A percentile compares a stretch with the other conserved stretches of the same genome.
These are phyloP conservation scores for Tuber borchii DNA, from an alignment of 495 filamentous ascomycete species.

Conservation along the genomic window DNA sequence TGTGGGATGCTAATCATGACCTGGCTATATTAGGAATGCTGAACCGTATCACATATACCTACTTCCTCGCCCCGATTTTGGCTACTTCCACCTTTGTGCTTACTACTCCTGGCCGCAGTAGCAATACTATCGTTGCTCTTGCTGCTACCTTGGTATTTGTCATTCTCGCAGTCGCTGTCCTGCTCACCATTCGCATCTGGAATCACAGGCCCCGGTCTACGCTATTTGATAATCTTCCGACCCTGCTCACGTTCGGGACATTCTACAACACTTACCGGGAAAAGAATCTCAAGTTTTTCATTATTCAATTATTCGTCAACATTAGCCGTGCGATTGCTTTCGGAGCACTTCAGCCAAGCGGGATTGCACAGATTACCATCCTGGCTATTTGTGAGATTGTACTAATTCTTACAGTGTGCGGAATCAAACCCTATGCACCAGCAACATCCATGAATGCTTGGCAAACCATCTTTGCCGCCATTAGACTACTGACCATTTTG, in stretches of 20 bases:
- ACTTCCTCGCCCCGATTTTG: constrained; percentile 78
- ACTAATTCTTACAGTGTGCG: constrained; percentile 76
- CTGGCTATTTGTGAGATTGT: constrained; percentile 92
- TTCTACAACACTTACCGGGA: constrained; percentile 97
- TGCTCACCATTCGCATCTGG: constrained; percentile 71
- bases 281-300: constrained; percentile 72
- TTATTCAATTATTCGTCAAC: constrained; percentile 75
- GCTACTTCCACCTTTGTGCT: constrained; percentile 85
- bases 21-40: constrained; percentile 42
- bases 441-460: constrained; percentile 98
- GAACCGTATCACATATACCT: constrained; percentile 84
- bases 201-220: constrained; percentile 72
- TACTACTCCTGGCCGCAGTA: constrained; percentile 62
- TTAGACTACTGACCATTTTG: constrained; percentile 71
- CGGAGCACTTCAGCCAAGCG: constrained; percentile 85
- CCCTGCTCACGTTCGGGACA: constrained; percentile 81
- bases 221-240: constrained; percentile 87
- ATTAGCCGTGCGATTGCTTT: constrained; percentile 82
- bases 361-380: constrained; percentile 83
- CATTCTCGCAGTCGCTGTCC: constrained; percentile 65
- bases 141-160: constrained; percentile 67
- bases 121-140: constrained; percentile 60
- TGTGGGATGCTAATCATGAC: constrained; percentile 14
- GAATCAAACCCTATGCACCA: constrained; percentile 81
- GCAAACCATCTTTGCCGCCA: constrained; percentile 72